phyloP scores from a whole-genome alignment of 805 yeast species.

The Vanderwaltozyma verrucispora region DNA sequence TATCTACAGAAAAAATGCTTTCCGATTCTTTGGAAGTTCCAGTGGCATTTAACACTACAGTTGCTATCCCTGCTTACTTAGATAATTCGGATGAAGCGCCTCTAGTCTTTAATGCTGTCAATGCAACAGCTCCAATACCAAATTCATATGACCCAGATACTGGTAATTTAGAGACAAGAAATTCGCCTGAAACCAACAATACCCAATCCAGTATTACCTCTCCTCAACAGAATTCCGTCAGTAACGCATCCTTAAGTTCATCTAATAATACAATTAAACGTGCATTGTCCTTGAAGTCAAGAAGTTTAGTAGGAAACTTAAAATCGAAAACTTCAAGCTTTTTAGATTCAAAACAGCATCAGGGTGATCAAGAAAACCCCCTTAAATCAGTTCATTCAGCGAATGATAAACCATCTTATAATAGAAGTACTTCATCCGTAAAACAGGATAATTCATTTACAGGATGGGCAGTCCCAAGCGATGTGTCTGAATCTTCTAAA shows the following conservation, averaged over 20 bases:
- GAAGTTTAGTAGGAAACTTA: slow-evolving; percentile 13
- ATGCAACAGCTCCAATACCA: neutral
- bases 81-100: neutral
- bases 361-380: too few species aligned
- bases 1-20: neutral
- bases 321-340: slow-evolving; percentile 8
- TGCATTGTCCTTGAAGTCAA: slow-evolving; percentile 23
- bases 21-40: slow-evolving; percentile 1
- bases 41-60: slow-evolving; percentile 8
- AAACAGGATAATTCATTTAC: neutral
- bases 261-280: slow-evolving; percentile 10
- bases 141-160: neutral
- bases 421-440: neutral
- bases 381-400: neutral
- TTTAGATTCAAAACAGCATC: neutral
- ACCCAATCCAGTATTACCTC: neutral
- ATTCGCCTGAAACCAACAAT: neutral
- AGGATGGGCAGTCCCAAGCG: neutral
- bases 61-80: neutral
- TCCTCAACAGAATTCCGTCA: too few species aligned
- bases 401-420: neutral
- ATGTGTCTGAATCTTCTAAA: neutral
- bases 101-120: neutral
- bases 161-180: neutral
- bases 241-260: neutral